A percentile compares a stretch with the other conserved stretches of the same genome.
Conservation (phyloP, 805 yeast species). For the Wickerhamomyces chaumierensis region DNA sequence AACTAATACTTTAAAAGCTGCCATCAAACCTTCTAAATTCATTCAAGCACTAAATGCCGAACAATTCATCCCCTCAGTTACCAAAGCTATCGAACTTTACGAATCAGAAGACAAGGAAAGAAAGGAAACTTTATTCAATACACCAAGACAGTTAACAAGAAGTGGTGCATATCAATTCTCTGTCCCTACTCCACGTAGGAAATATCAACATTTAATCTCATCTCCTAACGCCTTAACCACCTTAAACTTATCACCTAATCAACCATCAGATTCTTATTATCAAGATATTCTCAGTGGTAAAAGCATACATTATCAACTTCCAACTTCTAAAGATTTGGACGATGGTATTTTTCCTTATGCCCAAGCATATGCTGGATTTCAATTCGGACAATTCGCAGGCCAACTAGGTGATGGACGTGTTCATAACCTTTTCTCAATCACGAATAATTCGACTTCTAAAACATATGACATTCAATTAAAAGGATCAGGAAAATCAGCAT, state of each 20-base stretch:
- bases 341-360: conserved; percentile 63
- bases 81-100: conserved; percentile 18
- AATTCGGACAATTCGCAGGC: conserved; percentile 94
- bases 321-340: conserved; percentile 9
- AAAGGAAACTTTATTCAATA: conserved; percentile 25
- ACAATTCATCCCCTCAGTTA: conserved; percentile 19
- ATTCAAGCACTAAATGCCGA: conserved; percentile 14
- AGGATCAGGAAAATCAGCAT: conserved; percentile 90
- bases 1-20: neutral
- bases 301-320: conserved; percentile 19
- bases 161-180: conserved; percentile 68
- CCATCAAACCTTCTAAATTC: neutral
- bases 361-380: conserved; percentile 92
- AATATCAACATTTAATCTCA: conserved; percentile 41
- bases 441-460: conserved; percentile 28
- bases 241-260: conserved; percentile 37
- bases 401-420: conserved; percentile 96
- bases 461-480: conserved; percentile 63
- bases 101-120: conserved; percentile 14
- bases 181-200: conserved; percentile 49
- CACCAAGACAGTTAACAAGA: conserved; percentile 36
- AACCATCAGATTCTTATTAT: conserved; percentile 31
- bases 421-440: conserved; percentile 63
- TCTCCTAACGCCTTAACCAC: conserved; percentile 52
- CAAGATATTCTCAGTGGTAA: conserved; percentile 54